A percentile compares a stretch with the other conserved stretches of the same genome.
Conservation (phyloP, 805 yeast genomes). For the Wickerhamomyces xylosicus region DNA sequence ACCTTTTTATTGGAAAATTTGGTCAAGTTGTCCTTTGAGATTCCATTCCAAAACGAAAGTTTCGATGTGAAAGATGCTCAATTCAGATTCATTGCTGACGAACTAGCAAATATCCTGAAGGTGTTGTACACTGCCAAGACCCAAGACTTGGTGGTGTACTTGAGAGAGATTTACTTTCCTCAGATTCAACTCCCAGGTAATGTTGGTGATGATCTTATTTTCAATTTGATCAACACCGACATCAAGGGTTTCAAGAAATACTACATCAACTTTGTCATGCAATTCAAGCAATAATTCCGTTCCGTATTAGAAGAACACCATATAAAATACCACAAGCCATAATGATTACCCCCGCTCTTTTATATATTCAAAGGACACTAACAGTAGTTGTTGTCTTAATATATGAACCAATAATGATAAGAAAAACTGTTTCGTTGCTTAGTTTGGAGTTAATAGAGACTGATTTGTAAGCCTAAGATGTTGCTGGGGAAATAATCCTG, state of each 20-base stretch:
- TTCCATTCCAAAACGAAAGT: conserved; percentile 62
- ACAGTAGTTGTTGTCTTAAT: neutral
- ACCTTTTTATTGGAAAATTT: conserved; percentile 58
- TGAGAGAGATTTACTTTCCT: conserved; percentile 40
- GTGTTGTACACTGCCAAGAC: conserved; percentile 44
- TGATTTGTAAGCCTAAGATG: no score
- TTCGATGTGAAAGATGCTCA: conserved; percentile 74
- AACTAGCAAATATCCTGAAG: conserved; percentile 60
- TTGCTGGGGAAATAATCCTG: no score
- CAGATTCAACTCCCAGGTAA: conserved; percentile 48
- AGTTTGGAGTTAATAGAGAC: no score
- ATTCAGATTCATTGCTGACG: conserved; percentile 62
- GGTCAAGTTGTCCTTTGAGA: conserved; percentile 60
- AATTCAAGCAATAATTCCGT: conserved; percentile 12
- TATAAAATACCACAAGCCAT: no score
- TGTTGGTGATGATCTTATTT: conserved; percentile 50
- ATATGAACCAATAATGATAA: neutral
- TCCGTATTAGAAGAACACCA: no score
- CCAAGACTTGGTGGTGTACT: conserved; percentile 37
- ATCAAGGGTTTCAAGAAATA: conserved; percentile 63
- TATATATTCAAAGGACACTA: no score
- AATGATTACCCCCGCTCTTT: neutral
- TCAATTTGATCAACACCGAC: conserved; percentile 43
- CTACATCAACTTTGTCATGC: conserved; percentile 37
- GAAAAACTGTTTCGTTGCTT: no score